These are phyloP conservation scores for Hyaloperonospora brassicae DNA, from an alignment of 352 stramenopile species.

Conservation along the genomic window DNA sequence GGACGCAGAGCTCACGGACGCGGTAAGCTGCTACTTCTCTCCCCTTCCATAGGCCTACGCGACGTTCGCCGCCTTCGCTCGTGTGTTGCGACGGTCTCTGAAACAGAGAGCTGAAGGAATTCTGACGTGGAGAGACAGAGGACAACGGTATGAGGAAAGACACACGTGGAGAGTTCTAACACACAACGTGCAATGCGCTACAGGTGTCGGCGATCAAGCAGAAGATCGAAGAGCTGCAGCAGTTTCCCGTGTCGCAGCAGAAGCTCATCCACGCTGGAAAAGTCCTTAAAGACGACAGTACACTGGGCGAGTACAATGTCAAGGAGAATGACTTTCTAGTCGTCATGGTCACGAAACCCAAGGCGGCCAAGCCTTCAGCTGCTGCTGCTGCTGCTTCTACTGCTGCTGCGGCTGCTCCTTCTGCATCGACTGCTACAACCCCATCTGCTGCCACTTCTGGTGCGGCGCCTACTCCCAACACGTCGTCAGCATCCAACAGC, in stretches of 20 bases:
- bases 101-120: no score
- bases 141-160: no score
- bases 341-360: slow-evolving; percentile 85
- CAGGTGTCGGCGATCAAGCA: slow-evolving; percentile 71
- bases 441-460: no score
- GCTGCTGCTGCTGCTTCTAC: slow-evolving; percentile 19
- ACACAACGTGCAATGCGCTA: slow-evolving; percentile 5
- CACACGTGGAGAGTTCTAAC: slow-evolving; percentile 6
- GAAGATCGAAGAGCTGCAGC: slow-evolving; percentile 72
- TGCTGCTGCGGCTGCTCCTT: slow-evolving; percentile 3
- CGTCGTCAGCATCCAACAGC: slow-evolving; percentile 65
- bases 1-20: slow-evolving; percentile 62
- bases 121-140: no score
- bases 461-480: slow-evolving; percentile 47
- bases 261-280: slow-evolving; percentile 86
- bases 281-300: slow-evolving; percentile 82
- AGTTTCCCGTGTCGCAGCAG: slow-evolving; percentile 61
- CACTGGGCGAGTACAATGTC: slow-evolving; percentile 73
- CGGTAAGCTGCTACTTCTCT: slow-evolving; percentile 27
- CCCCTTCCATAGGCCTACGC: neutral
- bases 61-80: no score
- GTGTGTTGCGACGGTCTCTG: no score
- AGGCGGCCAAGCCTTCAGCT: slow-evolving; percentile 42
- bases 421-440: slow-evolving; percentile 21
- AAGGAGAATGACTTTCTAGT: slow-evolving; percentile 87